Base-by-base conservation (phyloP, 148 eudicot species). In the Camellia granthamiana region DNA sequence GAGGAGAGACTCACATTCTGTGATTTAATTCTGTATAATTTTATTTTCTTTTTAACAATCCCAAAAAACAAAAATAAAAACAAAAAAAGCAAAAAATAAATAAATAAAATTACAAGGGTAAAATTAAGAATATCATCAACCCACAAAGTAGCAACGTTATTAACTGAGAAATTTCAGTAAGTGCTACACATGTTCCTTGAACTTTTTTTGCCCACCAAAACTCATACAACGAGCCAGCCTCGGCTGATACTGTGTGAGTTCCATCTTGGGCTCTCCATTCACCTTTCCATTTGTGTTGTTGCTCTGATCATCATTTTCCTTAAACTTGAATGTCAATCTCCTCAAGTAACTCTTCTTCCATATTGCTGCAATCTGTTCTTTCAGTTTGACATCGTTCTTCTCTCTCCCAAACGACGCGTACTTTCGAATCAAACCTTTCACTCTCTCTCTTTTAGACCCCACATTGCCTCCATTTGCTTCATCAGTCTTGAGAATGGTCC, bases 201-300 rank as follows among this genome's bases (percentile, higher is more conserved):
- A 72, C 86, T 80, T 65, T 51, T 80, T 30, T 30, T 30, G 38
- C 15, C 43, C 54, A 15, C 88, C 82, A 61, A 84, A 86, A 67
- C 90, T 81, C 46, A 81, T 81, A 79, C 93, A 81, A 47, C 80
- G 69, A 41, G 84, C 79, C 51, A 84, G 46, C 62, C 61, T 81
- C 42, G 88, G 85, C 78, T 77, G 88, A 58, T 86, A 82, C 77
- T 81, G 78, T 78, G 86, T 82, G 42, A 92, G 69, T 14, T 80
- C 82, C 86, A 86, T 88, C 60, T 88, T 79, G 69, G 80, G 4
- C 56, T 86, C 89, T 79, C 64, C 79, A 1, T 80, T 72, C 41
- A 74, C 66, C 80, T 70, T 81, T 14, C 72, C 72, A 69, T 84
- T 76, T 49, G 44, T 11, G 2, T 54, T 75, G 71, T n/a, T 73